Conservation (phyloP, 805 yeast genomes). For the Ogataea henricii region DNA sequence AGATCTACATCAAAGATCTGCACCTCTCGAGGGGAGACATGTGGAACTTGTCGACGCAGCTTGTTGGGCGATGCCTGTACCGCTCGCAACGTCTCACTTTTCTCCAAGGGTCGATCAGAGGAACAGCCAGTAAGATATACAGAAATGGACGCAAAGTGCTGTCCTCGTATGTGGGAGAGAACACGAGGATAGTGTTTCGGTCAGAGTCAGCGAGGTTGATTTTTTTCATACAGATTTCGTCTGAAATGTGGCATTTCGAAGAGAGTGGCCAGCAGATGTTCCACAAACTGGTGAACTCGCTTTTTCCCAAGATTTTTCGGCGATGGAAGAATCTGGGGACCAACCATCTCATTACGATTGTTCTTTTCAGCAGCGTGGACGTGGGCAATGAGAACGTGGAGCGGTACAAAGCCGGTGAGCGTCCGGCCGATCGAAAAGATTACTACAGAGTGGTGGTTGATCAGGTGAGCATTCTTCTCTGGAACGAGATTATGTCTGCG, state of each 20-base stretch:
- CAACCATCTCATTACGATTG: conserved; percentile 89
- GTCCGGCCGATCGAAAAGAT: conserved; percentile 66
- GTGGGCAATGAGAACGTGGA: conserved; percentile 35
- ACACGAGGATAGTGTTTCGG: conserved; percentile 81
- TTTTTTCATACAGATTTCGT: conserved; percentile 82
- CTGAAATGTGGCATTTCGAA: conserved; percentile 98
- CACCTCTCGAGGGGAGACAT: conserved; percentile 86
- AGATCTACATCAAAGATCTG: conserved; percentile 76
- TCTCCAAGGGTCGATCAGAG: conserved; percentile 59
- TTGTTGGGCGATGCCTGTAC: conserved; percentile 67
- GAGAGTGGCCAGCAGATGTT: conserved; percentile 94
- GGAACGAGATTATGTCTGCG: conserved; percentile 91
- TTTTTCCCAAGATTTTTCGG: conserved; percentile 85
- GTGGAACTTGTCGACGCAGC: conserved; percentile 75
- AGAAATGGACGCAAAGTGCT: conserved; percentile 67
- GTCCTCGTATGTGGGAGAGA: conserved; percentile 73
- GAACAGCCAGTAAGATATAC: conserved; percentile 62
- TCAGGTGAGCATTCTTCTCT: conserved; percentile 82
- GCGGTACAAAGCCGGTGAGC: conserved; percentile 69
- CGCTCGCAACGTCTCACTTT: conserved; percentile 65
- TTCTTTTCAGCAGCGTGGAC: conserved; percentile 82
- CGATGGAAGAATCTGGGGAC: conserved; percentile 86
- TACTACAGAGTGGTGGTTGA: conserved; percentile 94
- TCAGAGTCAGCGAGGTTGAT: conserved; percentile 87
- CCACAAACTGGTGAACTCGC: conserved; percentile 87